Conservation (phyloP, 306 rosid genomes). For the Adenanthera pavonina region DNA sequence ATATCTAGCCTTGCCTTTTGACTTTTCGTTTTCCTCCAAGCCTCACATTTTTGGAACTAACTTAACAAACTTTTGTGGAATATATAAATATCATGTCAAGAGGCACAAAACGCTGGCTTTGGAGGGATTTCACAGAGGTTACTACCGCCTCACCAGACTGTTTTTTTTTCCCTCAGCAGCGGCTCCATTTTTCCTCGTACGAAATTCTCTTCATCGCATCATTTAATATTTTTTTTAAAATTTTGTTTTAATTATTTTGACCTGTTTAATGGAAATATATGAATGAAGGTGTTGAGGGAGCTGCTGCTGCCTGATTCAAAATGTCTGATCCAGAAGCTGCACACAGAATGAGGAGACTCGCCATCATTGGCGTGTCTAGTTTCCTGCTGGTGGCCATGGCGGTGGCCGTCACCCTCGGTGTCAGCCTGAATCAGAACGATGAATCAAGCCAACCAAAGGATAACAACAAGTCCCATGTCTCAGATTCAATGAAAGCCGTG, state of each 20-base stretch:
- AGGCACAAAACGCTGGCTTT: slow-evolving; percentile 19
- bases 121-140: slow-evolving; percentile 36
- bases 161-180: slow-evolving; percentile 23
- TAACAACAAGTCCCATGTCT: background rate
- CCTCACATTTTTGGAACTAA: slow-evolving; percentile 42
- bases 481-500: slow-evolving; percentile 55
- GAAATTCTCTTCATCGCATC: background rate
- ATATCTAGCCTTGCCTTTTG: slow-evolving; percentile 12
- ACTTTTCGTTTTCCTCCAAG: slow-evolving; percentile 37
- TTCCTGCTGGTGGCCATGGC: slow-evolving; percentile 72
- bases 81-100: background rate
- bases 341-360: slow-evolving; percentile 39
- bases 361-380: slow-evolving; percentile 54
- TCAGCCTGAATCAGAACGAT: background rate
- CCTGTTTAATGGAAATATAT: no score
- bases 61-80: slow-evolving; percentile 34
- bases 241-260: background rate
- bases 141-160: slow-evolving; percentile 19
- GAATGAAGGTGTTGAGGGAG: slow-evolving; percentile 43
- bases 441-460: background rate
- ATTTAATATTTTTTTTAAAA: background rate
- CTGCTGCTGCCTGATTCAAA: slow-evolving; percentile 40
- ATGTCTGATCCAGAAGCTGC: slow-evolving; percentile 41
- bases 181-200: slow-evolving; percentile 27
- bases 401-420: slow-evolving; percentile 55